Evolutionary conservation across 345 rosid species (phyloP).

Genomic region (Firmiana major): DNA sequence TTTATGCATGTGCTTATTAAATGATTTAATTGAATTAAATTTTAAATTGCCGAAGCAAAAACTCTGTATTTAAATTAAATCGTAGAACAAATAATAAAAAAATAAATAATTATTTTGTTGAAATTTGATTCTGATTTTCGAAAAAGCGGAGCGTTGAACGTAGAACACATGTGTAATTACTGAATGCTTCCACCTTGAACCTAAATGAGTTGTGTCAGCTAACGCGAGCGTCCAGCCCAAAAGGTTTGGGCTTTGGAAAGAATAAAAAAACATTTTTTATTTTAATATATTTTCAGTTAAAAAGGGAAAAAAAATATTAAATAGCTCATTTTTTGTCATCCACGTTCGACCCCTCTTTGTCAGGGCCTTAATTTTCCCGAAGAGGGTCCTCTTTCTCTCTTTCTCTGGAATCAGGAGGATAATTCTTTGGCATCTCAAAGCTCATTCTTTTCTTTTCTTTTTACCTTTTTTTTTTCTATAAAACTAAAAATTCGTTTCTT

Average conservation of each 20-base stretch:
- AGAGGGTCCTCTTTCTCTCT: neutral
- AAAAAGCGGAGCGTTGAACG: neutral
- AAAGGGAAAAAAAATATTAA: neutral
- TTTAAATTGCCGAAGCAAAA: too few relatives aligned
- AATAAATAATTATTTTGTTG: too few relatives aligned
- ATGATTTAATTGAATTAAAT: too few relatives aligned
- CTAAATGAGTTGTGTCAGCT: neutral
- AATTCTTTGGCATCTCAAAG: conserved; percentile 8
- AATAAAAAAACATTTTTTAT: neutral
- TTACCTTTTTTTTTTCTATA: neutral
- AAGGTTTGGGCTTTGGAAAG: neutral
- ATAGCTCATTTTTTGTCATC: neutral
- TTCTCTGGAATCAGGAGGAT: conserved; percentile 18
- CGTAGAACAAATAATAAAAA: too few relatives aligned
- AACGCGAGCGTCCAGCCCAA: neutral
- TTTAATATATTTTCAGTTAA: neutral
- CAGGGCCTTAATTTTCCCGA: neutral
- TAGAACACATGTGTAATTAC: neutral
- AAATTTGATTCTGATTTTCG: neutral
- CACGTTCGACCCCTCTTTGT: neutral
- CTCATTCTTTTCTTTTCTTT: neutral
- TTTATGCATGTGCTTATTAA: too few relatives aligned
- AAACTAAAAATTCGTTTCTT: neutral
- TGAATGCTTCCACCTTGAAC: neutral
- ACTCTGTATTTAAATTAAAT: too few relatives aligned